A percentile compares a stretch with the other conserved stretches of the same genome.
Conservation (phyloP, 2,329 filamentous ascomycete genomes). For the Aspergillus candidus region DNA sequence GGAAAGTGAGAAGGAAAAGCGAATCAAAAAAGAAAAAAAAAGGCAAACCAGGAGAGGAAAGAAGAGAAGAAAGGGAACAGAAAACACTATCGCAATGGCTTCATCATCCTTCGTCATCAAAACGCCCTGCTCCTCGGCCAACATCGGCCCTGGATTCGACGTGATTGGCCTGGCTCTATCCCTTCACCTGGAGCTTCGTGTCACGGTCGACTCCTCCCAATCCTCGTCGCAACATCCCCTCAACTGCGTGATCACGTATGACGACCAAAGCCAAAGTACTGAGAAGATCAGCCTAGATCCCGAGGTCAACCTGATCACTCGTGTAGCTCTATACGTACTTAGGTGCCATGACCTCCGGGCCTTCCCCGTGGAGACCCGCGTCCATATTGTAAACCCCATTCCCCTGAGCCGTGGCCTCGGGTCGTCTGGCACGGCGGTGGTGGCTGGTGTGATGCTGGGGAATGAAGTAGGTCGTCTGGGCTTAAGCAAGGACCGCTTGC, state of each 20-base stretch:
- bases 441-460: slow-evolving; percentile 87
- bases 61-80: slow-evolving; percentile 4
- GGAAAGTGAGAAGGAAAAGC: no score
- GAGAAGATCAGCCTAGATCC: slow-evolving; percentile 75
- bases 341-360: slow-evolving; percentile 80
- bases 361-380: slow-evolving; percentile 80
- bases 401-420: slow-evolving; percentile 86
- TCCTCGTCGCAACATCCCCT: slow-evolving; percentile 30
- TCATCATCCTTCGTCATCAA: slow-evolving; percentile 59
- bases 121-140: slow-evolving; percentile 91
- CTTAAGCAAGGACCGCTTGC: slow-evolving; percentile 71
- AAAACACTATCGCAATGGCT: slow-evolving; percentile 9
- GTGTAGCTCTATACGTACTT: slow-evolving; percentile 89
- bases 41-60: neutral
- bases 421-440: slow-evolving; percentile 92
- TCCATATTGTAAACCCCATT: slow-evolving; percentile 94
- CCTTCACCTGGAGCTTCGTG: slow-evolving; percentile 82
- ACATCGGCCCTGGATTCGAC: slow-evolving; percentile 96
- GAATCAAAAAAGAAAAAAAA: neutral
- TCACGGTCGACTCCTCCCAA: slow-evolving; percentile 62
- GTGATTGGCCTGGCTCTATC: slow-evolving; percentile 90
- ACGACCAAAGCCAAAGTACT: slow-evolving; percentile 67
- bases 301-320: slow-evolving; percentile 85
- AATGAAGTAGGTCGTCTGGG: slow-evolving; percentile 80
- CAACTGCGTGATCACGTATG: slow-evolving; percentile 83